Conservation (phyloP, 2,329 filamentous ascomycete species). For the Dryadomyces quercus-mongolicae region DNA sequence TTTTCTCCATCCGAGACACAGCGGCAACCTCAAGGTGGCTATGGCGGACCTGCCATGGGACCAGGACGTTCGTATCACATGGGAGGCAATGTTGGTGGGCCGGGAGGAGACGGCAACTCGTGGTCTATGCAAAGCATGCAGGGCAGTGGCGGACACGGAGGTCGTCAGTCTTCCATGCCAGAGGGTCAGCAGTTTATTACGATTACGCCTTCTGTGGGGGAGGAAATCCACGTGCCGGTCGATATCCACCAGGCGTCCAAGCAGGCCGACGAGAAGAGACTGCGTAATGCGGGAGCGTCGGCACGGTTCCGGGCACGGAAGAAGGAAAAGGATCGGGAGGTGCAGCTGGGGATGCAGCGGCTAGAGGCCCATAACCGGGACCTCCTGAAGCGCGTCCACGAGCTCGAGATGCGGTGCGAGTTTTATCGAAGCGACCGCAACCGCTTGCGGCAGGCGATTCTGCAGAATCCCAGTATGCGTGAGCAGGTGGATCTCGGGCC, state of each 20-base stretch:
- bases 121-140: constrained; percentile 11
- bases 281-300: constrained; percentile 75
- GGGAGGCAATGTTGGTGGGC: neutral
- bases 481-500: constrained; percentile 38
- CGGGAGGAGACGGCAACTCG: neutral
- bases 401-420: constrained; percentile 51
- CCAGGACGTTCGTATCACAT: neutral
- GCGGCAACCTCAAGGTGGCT: neutral
- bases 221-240: constrained; percentile 49
- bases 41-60: neutral
- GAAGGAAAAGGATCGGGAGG: constrained; percentile 71
- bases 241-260: constrained; percentile 74
- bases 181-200: constrained; percentile 19
- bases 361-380: constrained; percentile 58
- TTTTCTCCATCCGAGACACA: neutral
- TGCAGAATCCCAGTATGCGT: constrained; percentile 43
- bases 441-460: constrained; percentile 54
- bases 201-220: constrained; percentile 24
- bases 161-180: constrained; percentile 8
- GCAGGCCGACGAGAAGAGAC: constrained; percentile 73
- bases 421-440: constrained; percentile 65
- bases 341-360: constrained; percentile 54
- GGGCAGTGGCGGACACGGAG: neutral
- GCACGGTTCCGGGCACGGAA: constrained; percentile 70
- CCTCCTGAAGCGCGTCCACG: constrained; percentile 40